Conservation (phyloP, 805 yeast species). For the Kluyveromyces aestuarii region DNA sequence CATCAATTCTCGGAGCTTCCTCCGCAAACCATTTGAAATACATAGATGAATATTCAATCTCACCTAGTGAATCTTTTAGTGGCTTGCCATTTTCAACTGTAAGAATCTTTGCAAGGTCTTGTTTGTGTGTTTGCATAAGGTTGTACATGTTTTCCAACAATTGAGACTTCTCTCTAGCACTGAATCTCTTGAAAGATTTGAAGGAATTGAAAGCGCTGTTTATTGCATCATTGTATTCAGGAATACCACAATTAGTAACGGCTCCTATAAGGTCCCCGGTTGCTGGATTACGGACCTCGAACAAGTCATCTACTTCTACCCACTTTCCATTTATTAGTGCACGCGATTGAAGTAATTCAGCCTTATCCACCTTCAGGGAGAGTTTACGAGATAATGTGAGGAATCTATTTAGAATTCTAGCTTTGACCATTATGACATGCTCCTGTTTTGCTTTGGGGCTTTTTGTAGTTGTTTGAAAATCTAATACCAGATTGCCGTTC, state of each 20-base stretch:
- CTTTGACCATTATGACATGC: not conserved
- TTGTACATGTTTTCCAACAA: constrained; percentile 44
- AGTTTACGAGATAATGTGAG: constrained; percentile 1
- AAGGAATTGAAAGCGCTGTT: constrained; percentile 47
- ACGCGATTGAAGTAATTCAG: constrained; percentile 37
- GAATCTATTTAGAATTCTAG: not conserved
- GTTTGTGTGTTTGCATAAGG: constrained; percentile 46
- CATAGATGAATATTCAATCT: constrained; percentile 53
- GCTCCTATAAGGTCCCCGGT: constrained; percentile 38
- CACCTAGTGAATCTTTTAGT: constrained; percentile 61
- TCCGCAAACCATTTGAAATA: constrained; percentile 78
- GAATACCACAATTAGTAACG: constrained; percentile 42
- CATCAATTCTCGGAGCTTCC: constrained; percentile 63
- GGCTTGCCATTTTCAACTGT: constrained; percentile 74
- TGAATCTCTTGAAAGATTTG: constrained; percentile 39
- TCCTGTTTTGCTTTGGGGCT: no score
- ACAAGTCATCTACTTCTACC: constrained; percentile 37
- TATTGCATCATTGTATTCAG: constrained; percentile 45
- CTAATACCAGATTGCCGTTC: no score
- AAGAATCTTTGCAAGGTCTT: constrained; percentile 56
- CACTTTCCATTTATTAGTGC: constrained; percentile 61
- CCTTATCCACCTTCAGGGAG: constrained; percentile 30
- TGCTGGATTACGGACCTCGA: constrained; percentile 59
- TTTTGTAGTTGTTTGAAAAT: no score
- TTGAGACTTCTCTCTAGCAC: constrained; percentile 48